phyloP scores from a whole-genome alignment of 2,329 filamentous ascomycete genomes.

The Fusarium verrucosum region DNA sequence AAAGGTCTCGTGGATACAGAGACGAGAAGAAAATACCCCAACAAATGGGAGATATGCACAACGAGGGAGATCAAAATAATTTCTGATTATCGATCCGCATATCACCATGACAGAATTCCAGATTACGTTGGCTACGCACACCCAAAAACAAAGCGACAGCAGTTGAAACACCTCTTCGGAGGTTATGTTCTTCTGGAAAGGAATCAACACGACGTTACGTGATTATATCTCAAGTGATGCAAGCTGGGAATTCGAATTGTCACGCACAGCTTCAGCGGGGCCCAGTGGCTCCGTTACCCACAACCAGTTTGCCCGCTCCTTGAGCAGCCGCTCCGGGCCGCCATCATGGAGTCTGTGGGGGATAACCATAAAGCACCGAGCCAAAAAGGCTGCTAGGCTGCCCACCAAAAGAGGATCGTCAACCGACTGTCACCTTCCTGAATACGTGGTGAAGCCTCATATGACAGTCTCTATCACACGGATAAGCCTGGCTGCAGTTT shows the following conservation, averaged over 20 bases:
- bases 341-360: conserved; percentile 38
- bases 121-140: not conserved
- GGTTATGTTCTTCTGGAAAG: not conserved
- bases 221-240: conserved; percentile 26
- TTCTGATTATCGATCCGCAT: conserved; percentile 8
- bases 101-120: not conserved
- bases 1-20: not conserved
- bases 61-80: not conserved
- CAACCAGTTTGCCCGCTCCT: conserved; percentile 33
- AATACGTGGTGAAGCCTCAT: conserved; percentile 16
- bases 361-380: conserved; percentile 15
- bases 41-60: not conserved
- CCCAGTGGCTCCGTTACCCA: conserved; percentile 29
- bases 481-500: conserved; percentile 23
- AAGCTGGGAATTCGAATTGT: conserved; percentile 16
- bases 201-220: conserved; percentile 36
- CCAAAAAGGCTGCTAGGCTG: conserved; percentile 27
- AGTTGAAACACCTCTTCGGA: not conserved
- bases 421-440: conserved; percentile 15
- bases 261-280: conserved; percentile 10
- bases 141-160: not conserved
- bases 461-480: conserved; percentile 12
- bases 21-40: not conserved
- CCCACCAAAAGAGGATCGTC: conserved; percentile 28
- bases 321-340: conserved; percentile 43